phyloP scores from a whole-genome alignment of 2,329 filamentous ascomycete genomes.

The Dendryphion nanum region DNA sequence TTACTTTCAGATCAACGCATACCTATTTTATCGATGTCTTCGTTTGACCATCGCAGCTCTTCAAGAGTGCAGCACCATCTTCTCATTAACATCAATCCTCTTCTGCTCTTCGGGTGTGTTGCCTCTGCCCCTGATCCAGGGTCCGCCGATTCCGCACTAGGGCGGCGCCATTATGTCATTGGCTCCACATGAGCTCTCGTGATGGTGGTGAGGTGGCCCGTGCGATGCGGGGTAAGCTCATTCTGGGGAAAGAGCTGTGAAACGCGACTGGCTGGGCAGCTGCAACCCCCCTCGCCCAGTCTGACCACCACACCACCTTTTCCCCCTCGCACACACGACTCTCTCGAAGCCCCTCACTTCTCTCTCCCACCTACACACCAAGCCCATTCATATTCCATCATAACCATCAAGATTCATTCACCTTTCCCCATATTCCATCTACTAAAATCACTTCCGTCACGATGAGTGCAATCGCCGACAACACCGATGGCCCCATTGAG shows the following conservation, averaged over 20 bases:
- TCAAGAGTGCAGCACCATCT: no score
- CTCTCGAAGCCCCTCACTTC: neutral
- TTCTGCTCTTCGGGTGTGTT: constrained; percentile 1
- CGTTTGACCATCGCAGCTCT: no score
- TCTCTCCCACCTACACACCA: constrained; percentile 1
- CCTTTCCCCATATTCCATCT: constrained; percentile 1
- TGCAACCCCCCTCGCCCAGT: constrained; percentile 1
- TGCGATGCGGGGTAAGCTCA: constrained; percentile 3
- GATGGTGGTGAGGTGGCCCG: neutral
- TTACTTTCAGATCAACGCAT: no score
- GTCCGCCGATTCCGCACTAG: neutral
- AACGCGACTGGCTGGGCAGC: neutral
- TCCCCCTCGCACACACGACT: constrained; percentile 1
- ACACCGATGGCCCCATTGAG: constrained; percentile 48
- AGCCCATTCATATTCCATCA: no score
- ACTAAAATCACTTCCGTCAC: constrained; percentile 19
- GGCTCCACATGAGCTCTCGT: constrained; percentile 1
- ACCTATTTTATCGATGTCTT: no score
- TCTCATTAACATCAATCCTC: no score
- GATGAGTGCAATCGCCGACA: constrained; percentile 42
- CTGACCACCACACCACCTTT: constrained; percentile 3
- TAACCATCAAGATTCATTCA: no score
- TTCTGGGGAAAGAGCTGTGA: constrained; percentile 2
- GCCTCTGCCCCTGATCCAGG: neutral
- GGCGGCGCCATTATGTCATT: constrained; percentile 1